phyloP scores from a whole-genome alignment of 2,329 filamentous ascomycete genomes.

The Sarocladium brachiariae region DNA sequence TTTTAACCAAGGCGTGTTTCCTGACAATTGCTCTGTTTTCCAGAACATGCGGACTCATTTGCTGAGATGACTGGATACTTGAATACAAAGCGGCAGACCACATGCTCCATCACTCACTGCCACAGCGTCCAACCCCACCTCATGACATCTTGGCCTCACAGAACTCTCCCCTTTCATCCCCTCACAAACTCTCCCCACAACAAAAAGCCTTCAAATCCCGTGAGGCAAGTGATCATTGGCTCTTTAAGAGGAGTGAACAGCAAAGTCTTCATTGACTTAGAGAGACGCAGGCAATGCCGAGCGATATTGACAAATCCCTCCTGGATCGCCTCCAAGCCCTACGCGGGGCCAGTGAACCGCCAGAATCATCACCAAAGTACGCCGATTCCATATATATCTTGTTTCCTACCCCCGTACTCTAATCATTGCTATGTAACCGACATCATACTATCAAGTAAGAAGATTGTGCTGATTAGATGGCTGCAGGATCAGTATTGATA shows the following conservation, averaged over 20 bases:
- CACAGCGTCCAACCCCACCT: background rate
- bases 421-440: no score
- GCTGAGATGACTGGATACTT: no score
- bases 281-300: no score
- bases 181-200: no score
- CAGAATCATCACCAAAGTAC: slow-evolving; percentile 16
- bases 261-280: no score
- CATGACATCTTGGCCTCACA: background rate
- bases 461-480: slow-evolving; percentile 17
- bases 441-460: no score
- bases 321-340: slow-evolving; percentile 50
- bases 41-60: no score
- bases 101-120: background rate
- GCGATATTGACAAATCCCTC: slow-evolving; percentile 38
- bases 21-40: no score
- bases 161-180: background rate
- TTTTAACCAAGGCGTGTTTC: no score
- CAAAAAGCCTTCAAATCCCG: background rate
- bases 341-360: slow-evolving; percentile 28
- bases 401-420: background rate
- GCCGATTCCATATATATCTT: no score
- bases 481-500: slow-evolving; percentile 26
- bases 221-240: background rate
- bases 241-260: background rate
- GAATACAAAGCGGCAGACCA: no score